Evolutionary conservation across 179 eudicot species (phyloP), one percentile per base, ranked within the genome.

Genomic region (Beta macrorhiza): DNA sequence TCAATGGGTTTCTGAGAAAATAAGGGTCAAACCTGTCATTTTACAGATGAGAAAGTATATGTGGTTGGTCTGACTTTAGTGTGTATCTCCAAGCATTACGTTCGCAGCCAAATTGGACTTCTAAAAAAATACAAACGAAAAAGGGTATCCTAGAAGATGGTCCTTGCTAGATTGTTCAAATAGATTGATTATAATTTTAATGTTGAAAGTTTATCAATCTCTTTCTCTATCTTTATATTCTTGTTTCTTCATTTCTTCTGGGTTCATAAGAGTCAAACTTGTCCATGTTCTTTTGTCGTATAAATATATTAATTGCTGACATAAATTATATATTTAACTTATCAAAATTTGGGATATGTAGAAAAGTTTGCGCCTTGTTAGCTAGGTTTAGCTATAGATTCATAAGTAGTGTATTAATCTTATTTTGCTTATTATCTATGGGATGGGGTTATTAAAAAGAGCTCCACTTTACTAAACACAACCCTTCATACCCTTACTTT

Each of bases 81-180:
- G 65, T 67, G 65, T 67, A 37, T 58, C 9, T 32, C 53, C 22
- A 68, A 57, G 76, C 76, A 81, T 69, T 11, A 76, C 55, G 73
- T 75, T 74, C 19, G 87, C 84, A 82, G 82, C 73, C 84, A 85
- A 58, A 61, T 37, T 81, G 75, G 87, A 84, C 82, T 81, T 65
- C 22, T 19, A 64, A 29, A 29, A 29, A 29, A 29, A 72, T 47
- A 62, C 51, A 45, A 75, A 37, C 42, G 44, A 32, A 7, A 5
- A 53, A 4, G 29, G 45, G 16, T 19, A 17, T 29, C 65, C 29
- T 25, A 15, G 0, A 32, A 37, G 17, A 75, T 57, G 32, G 32
- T 74, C 3, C 45, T 37, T 56, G 3, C 12, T 10, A 11, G 52
- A 44, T 70, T 45, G 55, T 70, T 44, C 53, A 70, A 37, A 37